Conservation (phyloP, 306 rosid genomes). For the Inga leiocalycina region DNA sequence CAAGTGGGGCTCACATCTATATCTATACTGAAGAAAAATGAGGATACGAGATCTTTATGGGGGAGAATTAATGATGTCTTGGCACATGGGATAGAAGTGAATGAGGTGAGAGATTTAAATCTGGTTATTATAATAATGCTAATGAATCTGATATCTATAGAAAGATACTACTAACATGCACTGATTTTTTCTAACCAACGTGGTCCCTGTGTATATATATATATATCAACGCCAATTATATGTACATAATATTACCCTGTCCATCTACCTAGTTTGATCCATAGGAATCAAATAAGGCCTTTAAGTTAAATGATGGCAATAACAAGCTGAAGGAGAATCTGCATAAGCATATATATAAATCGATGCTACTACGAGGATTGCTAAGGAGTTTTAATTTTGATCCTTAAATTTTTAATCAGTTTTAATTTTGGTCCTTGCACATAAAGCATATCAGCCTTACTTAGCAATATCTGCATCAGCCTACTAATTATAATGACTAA, state of each 20-base stretch:
- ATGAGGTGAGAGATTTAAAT: conserved; percentile 17
- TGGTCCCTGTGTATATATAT: background rate
- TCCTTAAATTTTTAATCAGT: no score
- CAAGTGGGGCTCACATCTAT: conserved; percentile 38
- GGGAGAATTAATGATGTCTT: conserved; percentile 38
- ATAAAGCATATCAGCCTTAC: no score
- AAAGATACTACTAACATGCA: conserved; percentile 13
- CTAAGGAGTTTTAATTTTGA: no score
- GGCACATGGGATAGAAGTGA: conserved; percentile 39
- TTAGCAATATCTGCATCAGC: no score
- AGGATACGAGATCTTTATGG: conserved; percentile 28
- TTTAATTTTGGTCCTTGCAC: no score
- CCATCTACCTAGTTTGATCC: background rate
- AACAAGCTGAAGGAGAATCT: conserved; percentile 25
- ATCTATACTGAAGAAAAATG: conserved; percentile 23
- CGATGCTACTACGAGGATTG: background rate
- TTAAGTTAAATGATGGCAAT: conserved; percentile 25
- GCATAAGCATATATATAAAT: background rate
- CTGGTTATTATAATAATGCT: conserved; percentile 8
- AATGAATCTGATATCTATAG: background rate
- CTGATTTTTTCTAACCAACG: conserved; percentile 9
- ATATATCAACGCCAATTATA: background rate
- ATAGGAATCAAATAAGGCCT: conserved; percentile 18
- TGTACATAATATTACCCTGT: background rate
- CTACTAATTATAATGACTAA: no score